A percentile compares a stretch with the other conserved stretches of the same genome.
phyloP scores from a whole-genome alignment of 2,329 filamentous ascomycete genomes.

The Stagonosporopsis cucurbitacearum region DNA sequence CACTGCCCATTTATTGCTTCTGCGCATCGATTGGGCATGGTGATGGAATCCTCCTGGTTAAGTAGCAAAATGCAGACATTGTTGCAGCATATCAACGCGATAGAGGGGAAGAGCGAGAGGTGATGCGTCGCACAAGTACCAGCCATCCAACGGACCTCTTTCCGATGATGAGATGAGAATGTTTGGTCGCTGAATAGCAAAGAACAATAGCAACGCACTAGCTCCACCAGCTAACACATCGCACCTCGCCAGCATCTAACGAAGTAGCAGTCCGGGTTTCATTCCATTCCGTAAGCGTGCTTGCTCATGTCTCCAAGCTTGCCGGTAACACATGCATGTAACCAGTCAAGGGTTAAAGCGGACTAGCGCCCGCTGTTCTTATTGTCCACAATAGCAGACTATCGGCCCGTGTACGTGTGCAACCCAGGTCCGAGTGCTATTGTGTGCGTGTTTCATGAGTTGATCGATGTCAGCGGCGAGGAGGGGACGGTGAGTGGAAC shows the following conservation, averaged over 20 bases:
- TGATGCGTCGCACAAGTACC: background rate
- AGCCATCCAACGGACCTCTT: background rate
- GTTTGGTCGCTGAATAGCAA: background rate
- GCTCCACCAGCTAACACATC: background rate
- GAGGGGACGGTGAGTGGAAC: background rate
- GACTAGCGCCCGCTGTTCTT: conserved; percentile 9
- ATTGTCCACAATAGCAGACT: conserved; percentile 18
- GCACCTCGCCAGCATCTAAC: background rate
- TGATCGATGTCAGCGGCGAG: conserved; percentile 3
- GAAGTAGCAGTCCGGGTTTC: background rate
- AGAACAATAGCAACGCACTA: conserved; percentile 14
- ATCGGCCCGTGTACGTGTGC: conserved; percentile 4
- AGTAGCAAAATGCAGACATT: conserved; percentile 3
- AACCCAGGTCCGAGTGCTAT: conserved; percentile 7
- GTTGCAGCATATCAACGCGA: background rate
- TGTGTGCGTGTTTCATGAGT: conserved; percentile 9
- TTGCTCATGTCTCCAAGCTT: background rate
- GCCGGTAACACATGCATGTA: conserved; percentile 1
- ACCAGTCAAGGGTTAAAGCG: background rate
- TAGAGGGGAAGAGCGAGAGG: background rate
- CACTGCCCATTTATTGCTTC: background rate
- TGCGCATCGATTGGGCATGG: background rate
- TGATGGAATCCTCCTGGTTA: conserved; percentile 3
- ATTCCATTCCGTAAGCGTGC: background rate
- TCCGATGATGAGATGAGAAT: background rate